Evolutionary conservation across 257 asterid species (phyloP), one percentile per base, ranked within the genome.

Genomic region (Gynochthodes officinalis): DNA sequence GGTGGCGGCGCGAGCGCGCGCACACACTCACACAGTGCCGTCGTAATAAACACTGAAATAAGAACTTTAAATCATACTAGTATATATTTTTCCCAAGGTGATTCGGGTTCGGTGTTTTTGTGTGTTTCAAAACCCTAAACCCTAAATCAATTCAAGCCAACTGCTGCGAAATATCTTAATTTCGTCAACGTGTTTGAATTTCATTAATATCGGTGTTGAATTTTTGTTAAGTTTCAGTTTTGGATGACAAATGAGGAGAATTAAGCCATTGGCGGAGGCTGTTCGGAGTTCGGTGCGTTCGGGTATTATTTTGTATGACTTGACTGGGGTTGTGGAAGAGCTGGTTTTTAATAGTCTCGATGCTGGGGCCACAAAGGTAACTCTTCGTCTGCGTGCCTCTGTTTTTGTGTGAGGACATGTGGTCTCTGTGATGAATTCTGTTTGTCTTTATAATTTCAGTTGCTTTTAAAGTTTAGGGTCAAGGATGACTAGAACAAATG

Each of bases 301-400:
- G 4, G 92, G 96, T 60, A 76, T 84, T 65, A 85, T 93, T 64
- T 73, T 93, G 67, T 77, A 82, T 81, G 98, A 93, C 80, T 81
- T 88, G 79, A 75, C 94, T 35, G 83, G 96, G 90, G 84, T 93
- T 73, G 89, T 93, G 65, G 97, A 93, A 77, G 97, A 93, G 86
- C 82, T 93, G 76, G 85, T 93, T 69, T 88, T 84, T 68, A 93
- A 93, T 80, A 86, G 96, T 80, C 86, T 93, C 9, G 97, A 93
- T 69, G 91, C 98, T 0, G 97, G 96, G 27, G 95, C 98, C 53
- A 86, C 90, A 28, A 86, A 89, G 96, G 98, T 90, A 78, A 70
- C 19, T 57, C 58, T 7, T 23, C 67, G 35, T 14, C 27, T 69
- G 52, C 46, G 37, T 60, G 55, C 52, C 73, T 67, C 54, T 23